Evolutionary conservation across 2,329 filamentous ascomycete species (phyloP).

Genomic region (Fusarium duplospermum): DNA sequence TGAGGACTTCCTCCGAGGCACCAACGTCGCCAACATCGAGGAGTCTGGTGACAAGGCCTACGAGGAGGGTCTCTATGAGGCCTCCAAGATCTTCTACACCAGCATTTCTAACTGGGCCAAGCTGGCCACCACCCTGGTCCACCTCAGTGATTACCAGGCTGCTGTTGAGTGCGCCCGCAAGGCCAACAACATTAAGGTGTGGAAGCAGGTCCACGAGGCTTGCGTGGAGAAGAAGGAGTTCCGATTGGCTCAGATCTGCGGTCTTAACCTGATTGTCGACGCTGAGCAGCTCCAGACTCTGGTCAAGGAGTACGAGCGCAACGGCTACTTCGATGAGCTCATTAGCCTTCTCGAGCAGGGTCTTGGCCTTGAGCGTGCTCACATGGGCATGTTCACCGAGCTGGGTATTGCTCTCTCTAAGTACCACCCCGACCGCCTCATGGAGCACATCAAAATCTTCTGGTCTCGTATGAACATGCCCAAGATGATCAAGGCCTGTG

Average conservation of each 20-base stretch:
- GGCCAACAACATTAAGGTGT: conserved; percentile 99
- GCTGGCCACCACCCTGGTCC: conserved; percentile 96
- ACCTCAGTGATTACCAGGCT: conserved; percentile 95
- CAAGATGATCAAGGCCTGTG: conserved; percentile 92
- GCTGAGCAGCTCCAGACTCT: conserved; percentile 94
- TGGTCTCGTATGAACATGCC: conserved; percentile 98
- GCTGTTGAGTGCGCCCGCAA: conserved; percentile 98
- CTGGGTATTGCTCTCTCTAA: conserved; percentile 92
- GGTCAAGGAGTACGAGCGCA: conserved; percentile 95
- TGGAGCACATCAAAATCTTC: conserved; percentile 99
- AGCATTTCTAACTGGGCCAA: conserved; percentile 99
- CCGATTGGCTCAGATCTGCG: conserved; percentile 97
- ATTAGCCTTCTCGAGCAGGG: conserved; percentile 95
- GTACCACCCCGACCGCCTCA: conserved; percentile 94
- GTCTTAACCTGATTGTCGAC: conserved; percentile 97
- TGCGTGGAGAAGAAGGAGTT: conserved; percentile 99
- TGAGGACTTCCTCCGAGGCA: conserved; percentile 93
- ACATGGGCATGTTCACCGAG: conserved; percentile 98
- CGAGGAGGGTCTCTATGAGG: conserved; percentile 91
- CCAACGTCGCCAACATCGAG: conserved; percentile 96
- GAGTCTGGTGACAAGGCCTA: conserved; percentile 99
- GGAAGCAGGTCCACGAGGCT: conserved; percentile 97
- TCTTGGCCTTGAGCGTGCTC: conserved; percentile 88
- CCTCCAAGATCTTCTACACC: conserved; percentile 97
- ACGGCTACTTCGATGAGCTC: conserved; percentile 98